Percentiles rank a stretch among this genome's conserved stretches.
Evolutionary conservation across 2,329 filamentous ascomycete species (phyloP).

Genomic region (Rutstroemia sp.): DNA sequence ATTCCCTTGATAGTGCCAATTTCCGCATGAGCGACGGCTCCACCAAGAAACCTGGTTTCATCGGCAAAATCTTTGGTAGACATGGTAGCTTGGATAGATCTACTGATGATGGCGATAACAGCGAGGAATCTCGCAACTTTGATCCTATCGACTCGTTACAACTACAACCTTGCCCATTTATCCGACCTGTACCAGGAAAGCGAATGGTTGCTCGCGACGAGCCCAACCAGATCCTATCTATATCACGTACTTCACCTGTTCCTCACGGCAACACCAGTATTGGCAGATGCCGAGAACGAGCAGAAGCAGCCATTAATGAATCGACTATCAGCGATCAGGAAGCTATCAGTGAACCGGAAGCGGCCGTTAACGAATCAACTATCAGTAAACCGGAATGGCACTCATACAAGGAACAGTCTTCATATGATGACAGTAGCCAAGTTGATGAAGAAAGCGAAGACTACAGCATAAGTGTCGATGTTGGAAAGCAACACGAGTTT

Average conservation of each 20-base stretch:
- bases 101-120: constrained; percentile 1
- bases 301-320: not conserved
- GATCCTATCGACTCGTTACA: not conserved
- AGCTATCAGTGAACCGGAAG: not conserved
- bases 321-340: not conserved
- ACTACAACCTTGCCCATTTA: not conserved
- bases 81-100: not conserved
- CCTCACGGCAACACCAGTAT: not conserved
- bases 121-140: constrained; percentile 4
- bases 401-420: not conserved
- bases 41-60: not conserved
- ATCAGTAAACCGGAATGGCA: not conserved
- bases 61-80: not conserved
- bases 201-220: not conserved
- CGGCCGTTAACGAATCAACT: not conserved
- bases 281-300: not conserved
- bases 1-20: not conserved
- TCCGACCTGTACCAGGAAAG: constrained; percentile 1
- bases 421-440: not conserved
- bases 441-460: not conserved
- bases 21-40: not conserved
- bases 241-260: not conserved
- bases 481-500: constrained; percentile 9
- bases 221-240: not conserved
- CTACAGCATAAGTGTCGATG: not conserved